Evolutionary conservation across 768 basidiomycete genomes (phyloP), one percentile per base, ranked within the genome.

Genomic region (Calocera cornea): DNA sequence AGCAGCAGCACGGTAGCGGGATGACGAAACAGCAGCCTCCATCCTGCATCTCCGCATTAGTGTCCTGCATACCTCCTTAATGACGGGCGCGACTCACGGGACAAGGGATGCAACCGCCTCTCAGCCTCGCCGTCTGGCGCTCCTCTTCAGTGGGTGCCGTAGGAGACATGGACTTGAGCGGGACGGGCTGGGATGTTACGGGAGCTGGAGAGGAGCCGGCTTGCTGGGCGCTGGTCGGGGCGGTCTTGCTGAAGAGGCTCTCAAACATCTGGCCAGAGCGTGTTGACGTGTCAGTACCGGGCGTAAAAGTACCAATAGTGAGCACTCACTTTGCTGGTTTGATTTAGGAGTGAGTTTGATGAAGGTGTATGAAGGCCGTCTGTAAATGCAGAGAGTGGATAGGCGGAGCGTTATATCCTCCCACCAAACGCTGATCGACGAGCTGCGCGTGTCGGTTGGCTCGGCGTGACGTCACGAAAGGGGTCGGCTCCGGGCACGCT

Each of bases 81-180:
- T 33, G n/a, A n/a, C n/a, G n/a, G n/a, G n/a, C n/a, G n/a, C n/a
- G n/a, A 60, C 54, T 60, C 54, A 60, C 54, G 31, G 54, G 54
- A 19, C 54, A 60, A 31, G 54, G 54, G 27, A 60, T 60, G 31
- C 54, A 60, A 5, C 54, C 54, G 31, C 54, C 54, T 19, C 54
- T 60, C 54, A 60, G 27, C 31, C 54, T 60, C 24, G 54, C 54
- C 27, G 31, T 19, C 54, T 60, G 54, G 11, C 54, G 11, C 27
- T 60, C 54, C 31, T 60, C 54, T 33, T 60, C 27, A 11, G 54
- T 60, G 2, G 54, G 54, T 7, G 5, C 54, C 7, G 11, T 22
- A 31, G 54, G 14, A 31, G 54, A 60, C 54, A 60, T 60, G 31
- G 54, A 29, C 54, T 60, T 60, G 27, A 60, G 24, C 27, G 54